phyloP scores from a whole-genome alignment of 2,329 filamentous ascomycete species.

The Neurospora sp. region DNA sequence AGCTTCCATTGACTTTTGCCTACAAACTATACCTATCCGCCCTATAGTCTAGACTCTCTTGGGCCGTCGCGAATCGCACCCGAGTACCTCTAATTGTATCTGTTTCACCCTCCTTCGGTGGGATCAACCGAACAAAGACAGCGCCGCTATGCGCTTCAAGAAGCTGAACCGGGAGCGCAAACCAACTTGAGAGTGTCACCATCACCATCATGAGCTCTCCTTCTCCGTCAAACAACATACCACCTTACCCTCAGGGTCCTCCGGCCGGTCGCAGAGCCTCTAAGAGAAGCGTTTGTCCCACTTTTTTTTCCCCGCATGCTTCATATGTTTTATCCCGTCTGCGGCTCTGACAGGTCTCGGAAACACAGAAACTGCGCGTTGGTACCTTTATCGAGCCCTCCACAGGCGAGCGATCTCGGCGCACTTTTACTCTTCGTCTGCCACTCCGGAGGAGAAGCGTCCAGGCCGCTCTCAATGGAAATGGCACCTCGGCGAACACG shows the following conservation, averaged over 20 bases:
- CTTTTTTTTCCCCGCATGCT: background rate
- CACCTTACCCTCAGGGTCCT: constrained; percentile 11
- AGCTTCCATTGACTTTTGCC: background rate
- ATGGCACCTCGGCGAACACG: constrained; percentile 24
- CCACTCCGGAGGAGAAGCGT: constrained; percentile 25
- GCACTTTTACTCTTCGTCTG: constrained; percentile 64
- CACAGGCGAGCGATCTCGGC: constrained; percentile 75
- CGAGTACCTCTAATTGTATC: background rate
- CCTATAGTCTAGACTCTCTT: no score
- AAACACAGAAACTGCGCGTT: constrained; percentile 60
- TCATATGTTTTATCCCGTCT: background rate
- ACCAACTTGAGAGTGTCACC: constrained; percentile 2
- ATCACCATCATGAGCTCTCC: constrained; percentile 26
- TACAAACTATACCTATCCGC: background rate
- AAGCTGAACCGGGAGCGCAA: constrained; percentile 7
- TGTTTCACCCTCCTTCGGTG: constrained; percentile 6
- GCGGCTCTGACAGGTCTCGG: background rate
- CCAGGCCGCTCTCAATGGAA: constrained; percentile 18
- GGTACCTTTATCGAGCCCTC: constrained; percentile 79
- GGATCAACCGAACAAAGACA: constrained; percentile 7
- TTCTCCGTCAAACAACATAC: no score
- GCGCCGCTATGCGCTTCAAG: background rate
- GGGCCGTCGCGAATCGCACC: background rate
- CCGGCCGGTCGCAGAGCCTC: constrained; percentile 29
- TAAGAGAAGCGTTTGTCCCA: constrained; percentile 33